Evolutionary conservation across 352 stramenopile species (phyloP).

Genomic region (Phytophthora rubi): DNA sequence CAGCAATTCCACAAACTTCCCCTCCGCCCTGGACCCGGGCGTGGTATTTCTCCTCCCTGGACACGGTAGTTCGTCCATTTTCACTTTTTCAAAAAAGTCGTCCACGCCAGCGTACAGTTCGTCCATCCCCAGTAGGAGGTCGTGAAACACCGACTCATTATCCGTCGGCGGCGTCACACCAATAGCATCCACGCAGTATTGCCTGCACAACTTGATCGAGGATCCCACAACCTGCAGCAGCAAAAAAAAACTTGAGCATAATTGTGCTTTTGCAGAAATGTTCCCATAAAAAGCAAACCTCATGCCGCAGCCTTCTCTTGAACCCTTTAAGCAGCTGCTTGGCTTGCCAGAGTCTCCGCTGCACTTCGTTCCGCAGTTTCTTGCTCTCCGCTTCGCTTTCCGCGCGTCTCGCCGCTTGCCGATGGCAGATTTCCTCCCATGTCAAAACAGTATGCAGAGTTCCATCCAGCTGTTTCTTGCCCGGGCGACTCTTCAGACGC

Average conservation of each 20-base stretch:
- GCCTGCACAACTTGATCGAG: constrained; percentile 27
- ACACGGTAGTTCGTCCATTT: constrained; percentile 26
- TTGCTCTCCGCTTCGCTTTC: constrained; percentile 23
- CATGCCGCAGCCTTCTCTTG: constrained; percentile 28
- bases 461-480: not conserved
- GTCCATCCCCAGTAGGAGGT: constrained; percentile 22
- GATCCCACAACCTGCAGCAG: constrained; percentile 14
- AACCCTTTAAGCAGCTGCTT: constrained; percentile 25
- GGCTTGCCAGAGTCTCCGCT: constrained; percentile 14
- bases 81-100: constrained; percentile 23
- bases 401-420: constrained; percentile 7
- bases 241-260: constrained; percentile 4
- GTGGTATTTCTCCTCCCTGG: constrained; percentile 29
- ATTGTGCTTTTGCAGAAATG: not conserved
- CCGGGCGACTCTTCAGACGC: constrained; percentile 5
- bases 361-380: constrained; percentile 20
- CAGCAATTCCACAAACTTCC: constrained; percentile 32
- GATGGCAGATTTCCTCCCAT: constrained; percentile 22
- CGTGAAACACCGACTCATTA: constrained; percentile 26
- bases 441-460: constrained; percentile 5
- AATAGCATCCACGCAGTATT: constrained; percentile 13
- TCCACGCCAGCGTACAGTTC: constrained; percentile 26
- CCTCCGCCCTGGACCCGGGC: constrained; percentile 13
- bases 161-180: constrained; percentile 26
- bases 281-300: constrained; percentile 14